phyloP scores from a whole-genome alignment of 305 asterid genomes.

The Plantago rigida region DNA sequence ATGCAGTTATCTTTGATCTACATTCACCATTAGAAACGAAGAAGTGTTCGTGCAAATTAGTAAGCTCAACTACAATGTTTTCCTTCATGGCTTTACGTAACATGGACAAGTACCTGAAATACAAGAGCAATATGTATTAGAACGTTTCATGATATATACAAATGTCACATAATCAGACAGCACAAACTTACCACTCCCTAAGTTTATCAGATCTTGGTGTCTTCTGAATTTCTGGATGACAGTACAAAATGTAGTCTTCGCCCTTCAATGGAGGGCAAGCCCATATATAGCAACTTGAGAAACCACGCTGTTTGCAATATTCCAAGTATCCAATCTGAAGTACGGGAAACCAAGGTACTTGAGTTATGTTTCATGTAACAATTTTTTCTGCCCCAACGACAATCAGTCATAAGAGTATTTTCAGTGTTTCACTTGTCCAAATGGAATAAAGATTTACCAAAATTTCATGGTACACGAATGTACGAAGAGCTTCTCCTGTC shows the following conservation, averaged over 20 bases:
- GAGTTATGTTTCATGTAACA: conserved; percentile 15
- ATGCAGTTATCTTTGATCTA: conserved; percentile 88
- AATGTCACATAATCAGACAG: conserved; percentile 11
- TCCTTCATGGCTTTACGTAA: conserved; percentile 83
- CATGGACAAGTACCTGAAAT: conserved; percentile 90
- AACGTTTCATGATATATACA: conserved; percentile 7
- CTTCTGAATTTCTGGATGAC: conserved; percentile 99
- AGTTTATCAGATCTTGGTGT: conserved; percentile 98
- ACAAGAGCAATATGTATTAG: conserved; percentile 25
- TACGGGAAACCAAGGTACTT: conserved; percentile 20
- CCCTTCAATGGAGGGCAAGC: conserved; percentile 98
- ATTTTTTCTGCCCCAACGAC: not conserved
- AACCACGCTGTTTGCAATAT: conserved; percentile 88
- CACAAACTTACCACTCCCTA: conserved; percentile 72
- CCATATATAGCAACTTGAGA: conserved; percentile 96
- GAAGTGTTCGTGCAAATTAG: conserved; percentile 89
- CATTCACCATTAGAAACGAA: conserved; percentile 70
- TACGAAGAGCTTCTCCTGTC: conserved; percentile 95
- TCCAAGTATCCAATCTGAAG: conserved; percentile 95
- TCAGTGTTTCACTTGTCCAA: not conserved
- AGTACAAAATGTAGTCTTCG: conserved; percentile 94
- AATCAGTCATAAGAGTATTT: conserved; percentile 9
- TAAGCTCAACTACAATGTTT: conserved; percentile 73
- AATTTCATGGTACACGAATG: conserved; percentile 95
- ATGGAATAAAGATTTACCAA: conserved; percentile 48